Conservation (phyloP, 352 stramenopile genomes). For the Globisporangium yorkense region DNA sequence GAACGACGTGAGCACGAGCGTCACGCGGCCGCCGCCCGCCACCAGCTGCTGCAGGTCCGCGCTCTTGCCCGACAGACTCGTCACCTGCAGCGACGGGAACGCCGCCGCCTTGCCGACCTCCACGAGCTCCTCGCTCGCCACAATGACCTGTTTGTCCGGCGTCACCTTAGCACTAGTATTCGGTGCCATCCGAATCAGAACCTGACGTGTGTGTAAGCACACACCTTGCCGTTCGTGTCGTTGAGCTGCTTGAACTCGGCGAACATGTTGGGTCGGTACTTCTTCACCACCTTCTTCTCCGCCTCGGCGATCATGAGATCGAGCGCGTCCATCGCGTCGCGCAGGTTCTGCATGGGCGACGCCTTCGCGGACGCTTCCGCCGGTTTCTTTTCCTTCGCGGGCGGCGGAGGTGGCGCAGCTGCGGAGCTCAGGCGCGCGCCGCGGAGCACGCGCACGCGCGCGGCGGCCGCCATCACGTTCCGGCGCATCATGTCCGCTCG, state of each 20-base stretch:
- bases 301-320: conserved; percentile 82
- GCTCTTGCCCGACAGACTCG: conserved; percentile 37
- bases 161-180: too few relatives aligned
- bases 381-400: conserved; percentile 15
- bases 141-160: conserved; percentile 21
- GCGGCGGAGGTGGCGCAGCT: too few relatives aligned
- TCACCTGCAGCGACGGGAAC: conserved; percentile 52
- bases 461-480: too few relatives aligned
- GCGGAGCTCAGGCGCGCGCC: too few relatives aligned
- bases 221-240: conserved; percentile 75
- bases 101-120: conserved; percentile 46
- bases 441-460: too few relatives aligned
- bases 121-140: conserved; percentile 42
- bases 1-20: conserved; percentile 77
- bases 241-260: conserved; percentile 87
- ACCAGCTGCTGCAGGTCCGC: conserved; percentile 53
- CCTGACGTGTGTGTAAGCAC: too few relatives aligned
- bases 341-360: conserved; percentile 62
- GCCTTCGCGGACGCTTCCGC: conserved; percentile 12
- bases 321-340: conserved; percentile 64
- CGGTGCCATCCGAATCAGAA: too few relatives aligned
- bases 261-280: conserved; percentile 86
- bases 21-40: conserved; percentile 35
- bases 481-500: too few relatives aligned
- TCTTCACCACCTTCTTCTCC: conserved; percentile 80